Conservation (phyloP, 2,329 filamentous ascomycete species). For the Macrophomina tecta region DNA sequence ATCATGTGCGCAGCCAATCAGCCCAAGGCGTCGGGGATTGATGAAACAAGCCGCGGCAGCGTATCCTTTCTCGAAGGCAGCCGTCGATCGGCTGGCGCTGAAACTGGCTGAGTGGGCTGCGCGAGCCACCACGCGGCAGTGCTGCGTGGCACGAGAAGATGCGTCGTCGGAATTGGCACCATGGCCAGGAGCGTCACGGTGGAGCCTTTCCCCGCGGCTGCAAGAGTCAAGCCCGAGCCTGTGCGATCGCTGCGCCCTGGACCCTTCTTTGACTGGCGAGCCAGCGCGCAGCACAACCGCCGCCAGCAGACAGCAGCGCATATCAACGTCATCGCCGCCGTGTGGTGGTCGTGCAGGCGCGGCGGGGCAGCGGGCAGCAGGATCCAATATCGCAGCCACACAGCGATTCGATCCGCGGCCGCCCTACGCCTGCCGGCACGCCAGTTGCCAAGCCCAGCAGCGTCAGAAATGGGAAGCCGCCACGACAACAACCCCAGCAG, state of each 20-base stretch:
- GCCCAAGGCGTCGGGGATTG: constrained; percentile 17
- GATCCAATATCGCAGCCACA: neutral
- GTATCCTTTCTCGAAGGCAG: constrained; percentile 14
- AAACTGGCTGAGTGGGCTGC: constrained; percentile 11
- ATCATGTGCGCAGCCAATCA: constrained; percentile 18
- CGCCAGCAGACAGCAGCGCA: too few species aligned
- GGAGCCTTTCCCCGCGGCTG: constrained; percentile 19
- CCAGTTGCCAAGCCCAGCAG: neutral
- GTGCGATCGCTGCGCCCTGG: neutral
- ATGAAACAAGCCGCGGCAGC: constrained; percentile 24
- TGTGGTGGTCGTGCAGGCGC: too few species aligned
- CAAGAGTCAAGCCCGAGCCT: constrained; percentile 4
- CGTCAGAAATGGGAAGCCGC: neutral
- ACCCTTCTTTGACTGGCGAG: neutral
- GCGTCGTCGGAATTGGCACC: constrained; percentile 12
- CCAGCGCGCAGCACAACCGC: neutral
- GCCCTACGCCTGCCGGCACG: neutral
- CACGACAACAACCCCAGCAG: neutral
- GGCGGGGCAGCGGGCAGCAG: neutral
- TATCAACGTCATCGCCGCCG: neutral
- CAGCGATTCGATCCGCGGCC: neutral
- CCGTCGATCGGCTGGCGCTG: constrained; percentile 19
- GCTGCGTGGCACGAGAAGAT: constrained; percentile 11
- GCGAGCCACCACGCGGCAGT: constrained; percentile 25
- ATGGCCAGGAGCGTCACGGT: constrained; percentile 4